phyloP scores from a whole-genome alignment of 2,329 filamentous ascomycete genomes.

The Bipolaris cookei region DNA sequence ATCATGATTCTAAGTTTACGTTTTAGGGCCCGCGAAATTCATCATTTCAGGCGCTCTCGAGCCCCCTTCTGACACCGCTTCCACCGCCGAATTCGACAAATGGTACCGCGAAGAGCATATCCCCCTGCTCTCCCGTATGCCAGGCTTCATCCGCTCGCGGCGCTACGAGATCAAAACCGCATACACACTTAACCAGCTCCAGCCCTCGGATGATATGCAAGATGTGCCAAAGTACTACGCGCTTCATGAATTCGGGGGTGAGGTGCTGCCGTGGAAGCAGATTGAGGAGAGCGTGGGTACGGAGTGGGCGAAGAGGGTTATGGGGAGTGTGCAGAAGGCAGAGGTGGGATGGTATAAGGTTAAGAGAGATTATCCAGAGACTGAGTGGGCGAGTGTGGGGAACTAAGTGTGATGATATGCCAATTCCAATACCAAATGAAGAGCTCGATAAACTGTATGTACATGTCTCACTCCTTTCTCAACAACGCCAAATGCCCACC shows the following conservation, averaged over 20 bases:
- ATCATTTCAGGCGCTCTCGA: conserved; percentile 22
- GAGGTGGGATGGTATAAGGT: conserved; percentile 30
- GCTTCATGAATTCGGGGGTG: conserved; percentile 34
- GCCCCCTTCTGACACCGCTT: conserved; percentile 6
- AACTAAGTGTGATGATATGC: not conserved
- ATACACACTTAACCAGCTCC: conserved; percentile 29
- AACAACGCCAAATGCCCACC: conserved; percentile 44
- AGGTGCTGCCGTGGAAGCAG: conserved; percentile 27
- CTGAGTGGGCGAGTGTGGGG: conserved; percentile 18
- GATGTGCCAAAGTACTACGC: conserved; percentile 26
- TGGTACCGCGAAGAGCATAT: conserved; percentile 36
- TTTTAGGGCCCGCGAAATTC: conserved; percentile 14
- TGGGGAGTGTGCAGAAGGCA: conserved; percentile 16
- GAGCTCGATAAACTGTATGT: not conserved
- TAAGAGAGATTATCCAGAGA: conserved; percentile 25
- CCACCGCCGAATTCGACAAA: conserved; percentile 22
- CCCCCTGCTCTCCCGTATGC: conserved; percentile 8
- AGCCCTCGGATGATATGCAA: conserved; percentile 12
- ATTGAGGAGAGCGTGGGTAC: conserved; percentile 22
- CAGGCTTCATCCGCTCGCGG: conserved; percentile 31
- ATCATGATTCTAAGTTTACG: not conserved
- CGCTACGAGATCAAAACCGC: conserved; percentile 26
- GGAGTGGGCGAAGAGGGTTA: conserved; percentile 33
- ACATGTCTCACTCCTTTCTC: not conserved
- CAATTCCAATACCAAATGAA: not conserved